These are phyloP conservation scores for Pistacia atlantica DNA, from an alignment of 345 rosid species.

Conservation along the genomic window DNA sequence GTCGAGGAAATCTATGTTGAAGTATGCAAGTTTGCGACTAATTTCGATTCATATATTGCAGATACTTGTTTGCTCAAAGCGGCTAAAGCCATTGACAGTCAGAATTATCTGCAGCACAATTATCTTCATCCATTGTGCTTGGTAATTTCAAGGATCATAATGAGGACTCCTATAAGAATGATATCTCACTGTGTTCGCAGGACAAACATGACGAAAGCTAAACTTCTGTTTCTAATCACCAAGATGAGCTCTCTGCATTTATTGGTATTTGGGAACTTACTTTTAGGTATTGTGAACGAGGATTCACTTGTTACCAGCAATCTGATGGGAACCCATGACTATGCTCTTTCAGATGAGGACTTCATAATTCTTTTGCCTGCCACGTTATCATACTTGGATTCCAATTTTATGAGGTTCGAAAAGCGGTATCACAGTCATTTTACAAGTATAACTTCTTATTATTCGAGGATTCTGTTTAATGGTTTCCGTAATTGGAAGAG, in stretches of 20 bases:
- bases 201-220: conserved; percentile 58
- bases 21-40: conserved; percentile 57
- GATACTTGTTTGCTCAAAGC: conserved; percentile 71
- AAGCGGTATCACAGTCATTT: conserved; percentile 41
- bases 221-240: conserved; percentile 58
- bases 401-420: conserved; percentile 43
- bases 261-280: conserved; percentile 62
- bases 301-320: conserved; percentile 18
- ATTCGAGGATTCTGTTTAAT: conserved; percentile 54
- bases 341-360: conserved; percentile 55
- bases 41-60: conserved; percentile 46
- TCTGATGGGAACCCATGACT: conserved; percentile 22
- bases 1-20: conserved; percentile 63
- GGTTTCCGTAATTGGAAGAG: conserved; percentile 61
- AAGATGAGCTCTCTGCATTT: conserved; percentile 76
- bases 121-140: conserved; percentile 61
- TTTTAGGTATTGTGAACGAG: conserved; percentile 37
- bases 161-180: conserved; percentile 60
- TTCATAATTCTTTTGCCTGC: conserved; percentile 74
- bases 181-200: conserved; percentile 57
- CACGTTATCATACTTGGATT: conserved; percentile 54
- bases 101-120: conserved; percentile 33
- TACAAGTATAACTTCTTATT: conserved; percentile 50
- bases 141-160: conserved; percentile 50
- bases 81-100: conserved; percentile 43